Base-by-base conservation (phyloP, 192 early-diverging fungal genomes). In the Podochytrium sp. region DNA sequence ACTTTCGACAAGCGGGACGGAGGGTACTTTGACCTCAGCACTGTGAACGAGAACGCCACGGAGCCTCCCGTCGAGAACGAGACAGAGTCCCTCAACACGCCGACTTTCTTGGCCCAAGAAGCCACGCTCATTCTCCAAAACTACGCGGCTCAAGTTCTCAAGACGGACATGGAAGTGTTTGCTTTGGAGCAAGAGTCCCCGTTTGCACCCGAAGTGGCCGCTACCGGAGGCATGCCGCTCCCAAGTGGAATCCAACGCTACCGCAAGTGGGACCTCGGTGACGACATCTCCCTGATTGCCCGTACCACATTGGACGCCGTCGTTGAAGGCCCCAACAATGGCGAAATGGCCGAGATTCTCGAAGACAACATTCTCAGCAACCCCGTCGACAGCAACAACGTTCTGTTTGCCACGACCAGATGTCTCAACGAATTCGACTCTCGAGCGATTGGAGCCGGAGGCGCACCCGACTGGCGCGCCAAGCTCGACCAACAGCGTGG, bases 351-450 rank as follows among this genome's bases (percentile, higher is more conserved):
- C 16, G 81, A 86, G 53, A 78, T 82, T 43, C 7, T 69, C 18
- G 66, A 51, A 35, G 66, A 69, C 25, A 14, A 6, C 2, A 49
- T 69, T 35, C 35, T 69, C 29, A 30, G 27, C 6, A 69, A 27
- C 12, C 72, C 72, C 20, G 49, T 53, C 14, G 42, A 40, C 25
- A 71, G 76, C 29, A 58, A 74, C 27, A 81, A 88, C 6, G 80
- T 86, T 1, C 53, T 82, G 33, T 76, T 89, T 42, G 80, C 92
- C 63, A 92, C 89, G 41, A 78, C 96, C 58, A 86, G 88, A 58
- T 92, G 93, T 20, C 85, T 99, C 73, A 97, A 97, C 77, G 95
- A 99, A 81, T 96, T 96, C 77, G 95, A 98, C 83, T 80, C 91
- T 29, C 81, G 86, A 52, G 95, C 95, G 32, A 83, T 90, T 62